Base-by-base conservation (phyloP, 129 eudicot genomes). In the Tanacetum coccineum region DNA sequence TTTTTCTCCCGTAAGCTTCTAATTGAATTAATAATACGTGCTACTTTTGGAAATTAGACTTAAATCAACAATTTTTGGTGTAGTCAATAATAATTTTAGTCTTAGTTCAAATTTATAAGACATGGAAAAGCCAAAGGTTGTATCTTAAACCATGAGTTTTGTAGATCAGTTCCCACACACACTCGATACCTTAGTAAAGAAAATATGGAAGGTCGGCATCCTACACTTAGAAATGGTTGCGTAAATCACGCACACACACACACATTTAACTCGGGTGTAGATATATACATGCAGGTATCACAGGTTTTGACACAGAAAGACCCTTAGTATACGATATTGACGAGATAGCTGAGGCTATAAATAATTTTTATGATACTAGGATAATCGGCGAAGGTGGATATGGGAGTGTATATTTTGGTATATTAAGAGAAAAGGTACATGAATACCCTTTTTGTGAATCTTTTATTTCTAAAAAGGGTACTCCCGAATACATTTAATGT, bases 301-400 rank as follows among this genome's bases (percentile, higher is more conserved):
- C 82, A 75, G 96, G 65, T 62, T 78, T 89, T 66, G 96, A 85
- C 32, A 81, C 96, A 53, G 96, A 89, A 75, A 85, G 83, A 76
- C 87, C 93, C 54, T 78, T 76, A 10, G 59, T 85, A 53, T 89
- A 85, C 62, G 83, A 83, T 68, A 71, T 89, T 70, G 91, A 79
- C 59, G 93, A 85, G 82, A 83, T 89, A 9, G 93, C 80, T 58
- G 90, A 85, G 74, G 96, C 93, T 36, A 85, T 93, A 64, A 71
- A 55, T 46, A 59, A 83, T 61, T 89, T 83, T 44, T 90, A 85
- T 59, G 96, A 89, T 47, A 50, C 71, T 36, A 74, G 93, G 44
- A 83, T 62, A 70, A 89, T 89, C 9, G 96, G 96, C 13, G 83
- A 79, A 81, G 96, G 96, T 26, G 96, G 96, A 60, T 89, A 89